phyloP scores from a whole-genome alignment of 306 rosid species.

The Hippophae rhamnoides region DNA sequence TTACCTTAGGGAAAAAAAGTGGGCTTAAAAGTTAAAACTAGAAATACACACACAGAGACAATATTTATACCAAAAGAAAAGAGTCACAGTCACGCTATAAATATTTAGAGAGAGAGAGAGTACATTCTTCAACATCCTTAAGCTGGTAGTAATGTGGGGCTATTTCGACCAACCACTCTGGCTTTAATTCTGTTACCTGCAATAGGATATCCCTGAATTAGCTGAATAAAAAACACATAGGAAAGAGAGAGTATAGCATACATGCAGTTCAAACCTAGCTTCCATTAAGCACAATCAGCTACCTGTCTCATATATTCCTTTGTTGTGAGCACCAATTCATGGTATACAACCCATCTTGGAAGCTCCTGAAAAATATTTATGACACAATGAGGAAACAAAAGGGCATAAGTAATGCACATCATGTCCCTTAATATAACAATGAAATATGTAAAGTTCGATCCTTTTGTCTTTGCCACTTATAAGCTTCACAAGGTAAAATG shows the following conservation, averaged over 20 bases:
- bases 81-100: too few species aligned
- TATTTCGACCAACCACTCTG: conserved; percentile 90
- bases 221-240: background rate
- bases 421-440: background rate
- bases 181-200: conserved; percentile 76
- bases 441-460: background rate
- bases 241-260: background rate
- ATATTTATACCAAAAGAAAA: too few species aligned
- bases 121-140: conserved; percentile 90
- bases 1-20: too few species aligned
- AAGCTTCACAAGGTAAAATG: background rate
- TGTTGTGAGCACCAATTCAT: conserved; percentile 85
- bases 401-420: background rate
- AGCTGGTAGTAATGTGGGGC: conserved; percentile 95
- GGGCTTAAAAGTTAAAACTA: too few species aligned
- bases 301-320: conserved; percentile 99
- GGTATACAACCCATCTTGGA: conserved; percentile 88
- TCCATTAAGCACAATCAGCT: conserved; percentile 1
- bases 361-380: conserved; percentile 38
- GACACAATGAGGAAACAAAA: background rate
- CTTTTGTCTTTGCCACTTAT: background rate
- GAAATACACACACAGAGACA: too few species aligned
- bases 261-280: background rate
- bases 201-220: conserved; percentile 21
- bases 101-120: conserved; percentile 11